Base-by-base conservation (phyloP, 2,329 filamentous ascomycete genomes). In the Neocucurbitaria cava region DNA sequence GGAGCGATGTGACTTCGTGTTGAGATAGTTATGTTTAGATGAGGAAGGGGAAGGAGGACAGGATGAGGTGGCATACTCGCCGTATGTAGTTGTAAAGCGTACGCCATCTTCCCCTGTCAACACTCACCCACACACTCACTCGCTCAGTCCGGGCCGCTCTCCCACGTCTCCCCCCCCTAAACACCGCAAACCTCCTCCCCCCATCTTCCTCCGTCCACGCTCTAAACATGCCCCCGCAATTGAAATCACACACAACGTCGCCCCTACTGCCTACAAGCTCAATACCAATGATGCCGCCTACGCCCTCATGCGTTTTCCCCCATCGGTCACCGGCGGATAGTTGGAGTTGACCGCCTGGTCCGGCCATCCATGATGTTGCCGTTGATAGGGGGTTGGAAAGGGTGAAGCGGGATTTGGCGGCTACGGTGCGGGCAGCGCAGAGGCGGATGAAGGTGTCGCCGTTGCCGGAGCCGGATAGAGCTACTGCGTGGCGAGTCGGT, bases 151-250 rank as follows among this genome's bases (percentile, higher is more conserved):
- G n/a, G n/a, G n/a, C 66, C 69, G 35, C 57, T 70, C 17, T 68
- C 64, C 52, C 61, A 73, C 4, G n/a, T n/a, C 57, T 45, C 23
- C 73, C 70, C 51, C 84, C 81, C 46, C 82, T 77, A 78, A 86
- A 89, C 1, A 89, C 82, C 49, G 83, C 82, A 69, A 87, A 85
- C 21, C 81, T 78, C 17, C 82, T 78, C 53, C 78, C 77, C 0
- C 87, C 89, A 1, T 84, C 70, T 3, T 87, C 83, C 58, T 90
- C 84, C 18, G 90, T 78, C 83, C 89, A 94, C 0, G 91, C 91
- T 18, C 92, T 83, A 69, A 92, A 95, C 90, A 96, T 93, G 0
- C 92, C 92, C 4, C 88, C 89, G 64, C 90, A 95, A 71, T 96
- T 96, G 72, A 88, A 92, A 65, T 93, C 90, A 72, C 87, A 89